Percentiles rank a stretch among this genome's conserved stretches.
phyloP scores from a whole-genome alignment of 768 basidiomycete genomes.

The Galerina marginata region DNA sequence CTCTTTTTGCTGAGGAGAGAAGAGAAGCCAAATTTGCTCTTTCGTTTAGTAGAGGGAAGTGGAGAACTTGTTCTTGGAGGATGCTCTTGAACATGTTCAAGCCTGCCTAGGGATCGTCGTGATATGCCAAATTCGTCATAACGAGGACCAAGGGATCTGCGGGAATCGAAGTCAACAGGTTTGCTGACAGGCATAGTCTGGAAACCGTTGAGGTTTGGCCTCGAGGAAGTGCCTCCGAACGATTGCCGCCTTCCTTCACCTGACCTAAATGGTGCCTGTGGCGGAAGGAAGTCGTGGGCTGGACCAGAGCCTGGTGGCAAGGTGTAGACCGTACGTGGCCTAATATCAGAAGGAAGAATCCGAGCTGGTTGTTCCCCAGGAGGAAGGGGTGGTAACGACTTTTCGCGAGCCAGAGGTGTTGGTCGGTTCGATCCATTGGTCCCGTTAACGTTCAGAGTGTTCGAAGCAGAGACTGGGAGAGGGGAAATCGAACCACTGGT shows the following conservation, averaged over 20 bases:
- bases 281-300: constrained; percentile 59
- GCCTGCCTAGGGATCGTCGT: constrained; percentile 57
- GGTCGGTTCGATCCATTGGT: constrained; percentile 21
- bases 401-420: constrained; percentile 55
- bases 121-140: constrained; percentile 82
- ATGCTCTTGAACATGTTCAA: constrained; percentile 42
- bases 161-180: constrained; percentile 41
- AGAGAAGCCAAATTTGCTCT: constrained; percentile 74
- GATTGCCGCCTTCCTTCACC: constrained; percentile 73
- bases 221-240: constrained; percentile 68
- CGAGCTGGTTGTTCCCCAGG: constrained; percentile 52
- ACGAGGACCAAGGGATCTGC: constrained; percentile 42
- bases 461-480: constrained; percentile 31
- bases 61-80: constrained; percentile 30
- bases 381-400: constrained; percentile 81
- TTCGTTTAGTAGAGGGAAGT: constrained; percentile 58
- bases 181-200: constrained; percentile 54
- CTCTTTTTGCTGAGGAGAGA: constrained; percentile 67
- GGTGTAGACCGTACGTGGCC: constrained; percentile 71
- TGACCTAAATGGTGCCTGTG: constrained; percentile 66
- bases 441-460: constrained; percentile 24
- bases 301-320: constrained; percentile 48
- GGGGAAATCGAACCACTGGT: constrained; percentile 34
- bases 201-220: constrained; percentile 50
- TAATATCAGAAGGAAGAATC: constrained; percentile 49